Conservation (phyloP, 2,329 filamentous ascomycete genomes). For the Fusarium stilboides region DNA sequence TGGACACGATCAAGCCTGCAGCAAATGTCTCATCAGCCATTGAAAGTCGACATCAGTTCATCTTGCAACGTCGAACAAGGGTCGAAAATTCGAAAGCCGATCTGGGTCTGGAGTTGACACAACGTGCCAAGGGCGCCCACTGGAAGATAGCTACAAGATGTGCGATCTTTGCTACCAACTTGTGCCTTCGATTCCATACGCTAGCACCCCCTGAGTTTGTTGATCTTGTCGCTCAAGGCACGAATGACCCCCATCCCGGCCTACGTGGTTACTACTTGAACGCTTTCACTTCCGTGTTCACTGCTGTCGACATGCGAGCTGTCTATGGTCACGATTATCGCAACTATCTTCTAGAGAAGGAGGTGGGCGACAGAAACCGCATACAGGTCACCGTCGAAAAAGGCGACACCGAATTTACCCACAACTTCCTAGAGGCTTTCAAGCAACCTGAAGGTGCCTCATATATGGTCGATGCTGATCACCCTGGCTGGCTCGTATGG, state of each 20-base stretch:
- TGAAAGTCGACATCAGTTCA: slow-evolving; percentile 74
- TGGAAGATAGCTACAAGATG: slow-evolving; percentile 97
- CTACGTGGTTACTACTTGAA: slow-evolving; percentile 86
- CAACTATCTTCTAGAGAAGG: slow-evolving; percentile 86
- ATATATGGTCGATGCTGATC: slow-evolving; percentile 92
- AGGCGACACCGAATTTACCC: slow-evolving; percentile 85
- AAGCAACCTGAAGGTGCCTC: slow-evolving; percentile 76
- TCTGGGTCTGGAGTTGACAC: slow-evolving; percentile 85
- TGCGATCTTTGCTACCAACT: slow-evolving; percentile 89
- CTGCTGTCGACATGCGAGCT: slow-evolving; percentile 88
- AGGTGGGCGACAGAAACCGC: slow-evolving; percentile 80
- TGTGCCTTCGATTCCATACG: slow-evolving; percentile 92
- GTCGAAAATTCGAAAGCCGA: slow-evolving; percentile 89
- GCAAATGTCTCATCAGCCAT: slow-evolving; percentile 76
- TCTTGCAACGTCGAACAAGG: slow-evolving; percentile 79
- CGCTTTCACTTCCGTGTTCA: slow-evolving; percentile 82
- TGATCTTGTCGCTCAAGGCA: slow-evolving; percentile 84
- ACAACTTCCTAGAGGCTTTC: slow-evolving; percentile 84
- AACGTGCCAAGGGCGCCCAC: slow-evolving; percentile 83
- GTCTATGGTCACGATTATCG: slow-evolving; percentile 89
- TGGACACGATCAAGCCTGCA: slow-evolving; percentile 79
- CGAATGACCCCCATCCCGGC: slow-evolving; percentile 91
- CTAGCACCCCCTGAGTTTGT: slow-evolving; percentile 87
- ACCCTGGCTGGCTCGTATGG: slow-evolving; percentile 98
- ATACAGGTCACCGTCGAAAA: slow-evolving; percentile 79